A percentile compares a stretch with the other conserved stretches of the same genome.
Conservation (phyloP, 495 filamentous ascomycete genomes). For the Tuber borchii region DNA sequence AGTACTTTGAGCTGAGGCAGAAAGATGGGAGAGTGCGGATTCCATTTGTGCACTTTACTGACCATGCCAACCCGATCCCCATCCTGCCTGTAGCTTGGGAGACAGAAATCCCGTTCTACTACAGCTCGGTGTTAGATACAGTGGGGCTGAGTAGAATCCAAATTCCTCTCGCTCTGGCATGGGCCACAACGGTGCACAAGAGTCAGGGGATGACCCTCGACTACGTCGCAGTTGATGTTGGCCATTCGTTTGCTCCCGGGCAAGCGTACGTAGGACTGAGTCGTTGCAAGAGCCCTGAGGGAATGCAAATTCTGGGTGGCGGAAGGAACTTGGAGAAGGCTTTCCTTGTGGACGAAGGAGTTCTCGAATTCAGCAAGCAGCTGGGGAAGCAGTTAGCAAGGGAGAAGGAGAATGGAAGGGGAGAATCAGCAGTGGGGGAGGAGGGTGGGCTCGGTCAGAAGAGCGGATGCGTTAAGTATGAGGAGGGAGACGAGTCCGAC, state of each 20-base stretch:
- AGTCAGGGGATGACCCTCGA: slow-evolving; percentile 48
- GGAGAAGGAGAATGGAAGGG: not conserved
- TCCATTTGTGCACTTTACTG: slow-evolving; percentile 44
- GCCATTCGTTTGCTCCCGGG: slow-evolving; percentile 43
- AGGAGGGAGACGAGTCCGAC: not conserved
- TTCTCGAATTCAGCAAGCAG: slow-evolving; percentile 13
- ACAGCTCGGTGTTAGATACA: not conserved
- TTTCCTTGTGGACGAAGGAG: slow-evolving; percentile 19
- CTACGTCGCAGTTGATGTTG: slow-evolving; percentile 43
- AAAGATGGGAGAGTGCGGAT: not conserved
- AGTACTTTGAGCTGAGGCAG: not conserved
- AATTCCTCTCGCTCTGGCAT: slow-evolving; percentile 47
- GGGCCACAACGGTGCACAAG: slow-evolving; percentile 50
- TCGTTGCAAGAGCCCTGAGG: slow-evolving; percentile 42
- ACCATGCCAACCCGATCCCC: slow-evolving; percentile 20
- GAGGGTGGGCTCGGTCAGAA: not conserved
- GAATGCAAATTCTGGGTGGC: slow-evolving; percentile 43
- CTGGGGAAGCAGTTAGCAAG: not conserved
- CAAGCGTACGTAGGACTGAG: slow-evolving; percentile 48
- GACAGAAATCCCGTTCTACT: slow-evolving; percentile 7
- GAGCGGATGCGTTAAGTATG: not conserved
- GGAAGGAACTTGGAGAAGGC: slow-evolving; percentile 10
- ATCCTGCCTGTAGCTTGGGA: slow-evolving; percentile 25
- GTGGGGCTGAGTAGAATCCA: slow-evolving; percentile 44
- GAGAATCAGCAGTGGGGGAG: not conserved